Evolutionary conservation across 257 asterid genomes (phyloP), one percentile per base, ranked within the genome.

Genomic region (Leptodermis oblonga): DNA sequence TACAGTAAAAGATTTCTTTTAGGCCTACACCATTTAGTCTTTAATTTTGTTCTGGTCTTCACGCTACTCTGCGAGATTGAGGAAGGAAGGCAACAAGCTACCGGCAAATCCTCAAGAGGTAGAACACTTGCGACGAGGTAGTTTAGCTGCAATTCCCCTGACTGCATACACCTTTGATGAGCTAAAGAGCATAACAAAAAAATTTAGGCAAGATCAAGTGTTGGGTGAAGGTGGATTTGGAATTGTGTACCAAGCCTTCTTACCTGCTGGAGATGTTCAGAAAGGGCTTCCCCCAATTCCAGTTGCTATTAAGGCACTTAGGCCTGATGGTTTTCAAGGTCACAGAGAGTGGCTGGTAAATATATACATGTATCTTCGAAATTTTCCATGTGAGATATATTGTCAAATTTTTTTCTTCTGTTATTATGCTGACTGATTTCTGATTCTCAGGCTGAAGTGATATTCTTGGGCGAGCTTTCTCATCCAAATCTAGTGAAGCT

Each of bases 181-280:
- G 76, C 83, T 92, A 0, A 83, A 74, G 73, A 71, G 43, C 70
- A 86, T 92, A 18, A 92, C 98, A 5, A 86, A 74, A 20, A 90
- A 88, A 77, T 92, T 92, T 84, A 81, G 96, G 79, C 96, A 80
- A 70, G 97, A 92, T 79, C 77, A 81, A 77, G 80, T 87, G 95
- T 55, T 92, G 74, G 98, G 98, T 13, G 95, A 88, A 53, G 98
- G 98, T 67, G 98, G 98, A 73, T 92, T 92, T 59, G 98, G 98
- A 61, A 87, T 69, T 30, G 98, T 92, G 30, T 92, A 88, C 77
- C 90, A 92, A 80, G 98, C 97, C 13, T 83, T 75, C 73, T 60
- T 90, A 72, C 54, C 85, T 10, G n/a, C n/a, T n/a, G 84, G 77
- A n/a, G n/a, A n/a, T n/a, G n/a, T n/a, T n/a, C n/a, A n/a, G n/a